Conservation (phyloP, 768 basidiomycete species). For the Ramaria rubella region DNA sequence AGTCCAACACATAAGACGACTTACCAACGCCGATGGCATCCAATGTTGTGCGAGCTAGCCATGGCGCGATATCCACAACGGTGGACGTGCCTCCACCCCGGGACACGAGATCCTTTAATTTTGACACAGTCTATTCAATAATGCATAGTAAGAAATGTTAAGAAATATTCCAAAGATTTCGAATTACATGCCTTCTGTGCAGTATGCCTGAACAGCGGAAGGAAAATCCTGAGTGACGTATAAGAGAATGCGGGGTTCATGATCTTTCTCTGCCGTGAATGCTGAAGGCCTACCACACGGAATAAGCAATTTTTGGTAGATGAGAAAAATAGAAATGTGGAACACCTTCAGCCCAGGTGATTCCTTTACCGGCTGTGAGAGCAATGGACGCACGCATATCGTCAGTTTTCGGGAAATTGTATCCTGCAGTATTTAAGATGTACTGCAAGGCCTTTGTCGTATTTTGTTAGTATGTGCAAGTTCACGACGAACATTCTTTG, state of each 20-base stretch:
- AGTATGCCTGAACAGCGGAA: conserved; percentile 20
- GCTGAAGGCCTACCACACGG: conserved; percentile 13
- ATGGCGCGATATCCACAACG: conserved; percentile 2
- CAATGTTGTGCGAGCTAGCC: conserved; percentile 9
- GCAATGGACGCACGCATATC: not conserved
- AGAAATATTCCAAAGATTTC: conserved; percentile 4
- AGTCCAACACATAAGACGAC: not conserved
- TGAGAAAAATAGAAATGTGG: not conserved
- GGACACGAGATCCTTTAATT: not conserved
- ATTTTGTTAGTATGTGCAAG: conserved; percentile 25
- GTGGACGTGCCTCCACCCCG: not conserved
- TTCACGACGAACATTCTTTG: conserved; percentile 24
- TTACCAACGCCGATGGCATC: not conserved
- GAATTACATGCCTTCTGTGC: conserved; percentile 12
- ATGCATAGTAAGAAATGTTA: not conserved
- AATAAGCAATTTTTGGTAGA: not conserved
- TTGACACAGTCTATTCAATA: conserved; percentile 1
- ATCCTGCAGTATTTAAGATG: conserved; percentile 23
- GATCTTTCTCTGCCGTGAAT: conserved; percentile 25
- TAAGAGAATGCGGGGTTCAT: conserved; percentile 24
- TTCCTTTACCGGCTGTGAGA: conserved; percentile 25
- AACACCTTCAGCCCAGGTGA: conserved; percentile 50
- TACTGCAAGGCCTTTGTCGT: conserved; percentile 19
- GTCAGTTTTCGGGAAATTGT: conserved; percentile 21
- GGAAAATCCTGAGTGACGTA: conserved; percentile 20